A percentile compares a stretch with the other conserved stretches of the same genome.
phyloP scores from a whole-genome alignment of 192 early-diverging fungal species.

The Rhizoclosmatium sp. region DNA sequence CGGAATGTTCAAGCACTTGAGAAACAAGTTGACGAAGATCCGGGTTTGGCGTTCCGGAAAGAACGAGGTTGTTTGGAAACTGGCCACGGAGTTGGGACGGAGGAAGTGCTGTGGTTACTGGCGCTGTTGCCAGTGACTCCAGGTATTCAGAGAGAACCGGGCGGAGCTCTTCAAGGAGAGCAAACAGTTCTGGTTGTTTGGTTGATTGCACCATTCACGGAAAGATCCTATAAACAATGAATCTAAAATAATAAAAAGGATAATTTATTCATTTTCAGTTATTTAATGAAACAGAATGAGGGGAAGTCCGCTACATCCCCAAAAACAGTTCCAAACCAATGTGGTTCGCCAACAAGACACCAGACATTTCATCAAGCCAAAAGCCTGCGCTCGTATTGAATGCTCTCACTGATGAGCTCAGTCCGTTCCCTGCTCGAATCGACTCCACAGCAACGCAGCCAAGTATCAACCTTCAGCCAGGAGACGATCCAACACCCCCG shows the following conservation, averaged over 20 bases:
- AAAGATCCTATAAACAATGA: too few relatives aligned
- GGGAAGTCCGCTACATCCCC: too few relatives aligned
- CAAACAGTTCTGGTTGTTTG: background rate
- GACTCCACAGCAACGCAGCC: background rate
- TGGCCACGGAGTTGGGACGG: background rate
- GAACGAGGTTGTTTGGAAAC: background rate
- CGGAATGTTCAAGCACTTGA: constrained; percentile 21
- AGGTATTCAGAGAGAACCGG: background rate
- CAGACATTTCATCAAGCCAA: background rate
- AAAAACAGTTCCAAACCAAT: background rate
- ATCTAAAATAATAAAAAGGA: too few relatives aligned
- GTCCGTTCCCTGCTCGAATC: background rate
- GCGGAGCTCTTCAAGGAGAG: background rate
- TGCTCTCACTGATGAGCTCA: background rate
- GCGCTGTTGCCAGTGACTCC: background rate
- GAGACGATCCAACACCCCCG: constrained; percentile 27
- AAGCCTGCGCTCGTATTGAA: background rate
- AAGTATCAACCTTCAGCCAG: background rate
- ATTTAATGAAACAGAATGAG: too few relatives aligned
- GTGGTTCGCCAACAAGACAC: background rate
- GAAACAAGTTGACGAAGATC: background rate
- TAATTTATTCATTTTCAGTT: too few relatives aligned
- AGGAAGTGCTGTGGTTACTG: background rate
- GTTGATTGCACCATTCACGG: too few relatives aligned
- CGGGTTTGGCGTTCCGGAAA: background rate